Evolutionary conservation across 768 basidiomycete species (phyloP), one percentile per base, ranked within the genome.

Genomic region (Pilatotrama ljubarskyi): DNA sequence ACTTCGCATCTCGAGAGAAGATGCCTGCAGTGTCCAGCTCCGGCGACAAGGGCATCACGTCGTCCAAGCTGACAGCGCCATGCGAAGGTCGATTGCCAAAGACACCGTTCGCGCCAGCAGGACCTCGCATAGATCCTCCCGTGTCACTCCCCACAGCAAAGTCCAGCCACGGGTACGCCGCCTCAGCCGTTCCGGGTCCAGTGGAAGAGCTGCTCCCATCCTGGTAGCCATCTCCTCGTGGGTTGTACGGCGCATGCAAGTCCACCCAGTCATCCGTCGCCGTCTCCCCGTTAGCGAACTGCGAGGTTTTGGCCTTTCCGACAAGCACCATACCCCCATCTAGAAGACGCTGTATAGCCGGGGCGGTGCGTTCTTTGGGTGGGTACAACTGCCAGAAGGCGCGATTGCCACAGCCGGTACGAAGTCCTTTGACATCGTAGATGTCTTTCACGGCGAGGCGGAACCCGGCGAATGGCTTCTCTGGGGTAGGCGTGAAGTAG

Each of bases 281-380:
- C 15, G 61, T 63, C 63, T 72, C 76, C 2, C 79, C 80, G 63
- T 80, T 80, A n/a, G 79, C 80, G 62, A 82, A 82, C 63, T 81
- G 80, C 0, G 80, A 79, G 9, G 80, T 80, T 57, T 80, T 81
- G 8, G 79, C 78, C 67, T 84, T 85, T 36, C 83, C 83, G 2
- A 85, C 75, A 61, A 84, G 70, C 11, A 78, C 70, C 17, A 80
- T 80, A 22, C 84, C 84, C 38, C 78, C 74, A 49, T 76, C 73
- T 29, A 82, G 64, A 5, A 85, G 76, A 15, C 72, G 74, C 63
- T 78, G 74, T 17, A 85, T 68, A 0, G 80, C 74, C 5, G 77
- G 73, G 7, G 81, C 80, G 5, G 73, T 77, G 25, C 49, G 58
- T 29, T 69, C 67, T 25, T 76, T 74, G 3, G 68, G 64, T 2